Evolutionary conservation across 1,139 yeast genomes (phyloP).

Genomic region (Debaryomyces udenii): DNA sequence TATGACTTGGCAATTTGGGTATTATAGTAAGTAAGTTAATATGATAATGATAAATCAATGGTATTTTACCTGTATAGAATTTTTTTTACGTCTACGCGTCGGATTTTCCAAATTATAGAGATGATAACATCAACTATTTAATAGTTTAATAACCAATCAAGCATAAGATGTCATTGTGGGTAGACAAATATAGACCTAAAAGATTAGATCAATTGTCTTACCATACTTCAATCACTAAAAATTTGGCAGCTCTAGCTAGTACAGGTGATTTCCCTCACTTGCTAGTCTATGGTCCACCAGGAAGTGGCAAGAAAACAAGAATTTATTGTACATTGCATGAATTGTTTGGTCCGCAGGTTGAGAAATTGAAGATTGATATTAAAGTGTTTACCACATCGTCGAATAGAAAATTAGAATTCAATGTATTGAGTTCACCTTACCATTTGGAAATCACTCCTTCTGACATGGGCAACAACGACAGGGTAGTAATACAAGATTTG

Average conservation of each 20-base stretch:
- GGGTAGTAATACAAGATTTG: constrained; percentile 91
- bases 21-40: too few species aligned
- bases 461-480: constrained; percentile 93
- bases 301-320: constrained; percentile 96
- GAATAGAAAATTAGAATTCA: constrained; percentile 80
- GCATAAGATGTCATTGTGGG: constrained; percentile 80
- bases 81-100: constrained; percentile 5
- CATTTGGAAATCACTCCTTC: constrained; percentile 96
- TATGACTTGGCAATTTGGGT: too few species aligned
- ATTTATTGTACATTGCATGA: constrained; percentile 79
- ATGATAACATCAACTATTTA: neutral
- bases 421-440: constrained; percentile 84
- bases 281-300: constrained; percentile 91
- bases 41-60: too few species aligned
- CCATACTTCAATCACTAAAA: constrained; percentile 65
- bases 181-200: constrained; percentile 88
- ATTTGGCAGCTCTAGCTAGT: constrained; percentile 64
- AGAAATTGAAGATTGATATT: constrained; percentile 84
- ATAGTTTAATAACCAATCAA: neutral
- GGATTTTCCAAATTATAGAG: neutral
- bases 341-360: constrained; percentile 81
- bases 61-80: constrained; percentile 1
- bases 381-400: constrained; percentile 76
- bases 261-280: constrained; percentile 94
- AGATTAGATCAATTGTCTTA: constrained; percentile 64